Conservation (phyloP, 805 yeast species). For the Schwanniomyces polymorphus region DNA sequence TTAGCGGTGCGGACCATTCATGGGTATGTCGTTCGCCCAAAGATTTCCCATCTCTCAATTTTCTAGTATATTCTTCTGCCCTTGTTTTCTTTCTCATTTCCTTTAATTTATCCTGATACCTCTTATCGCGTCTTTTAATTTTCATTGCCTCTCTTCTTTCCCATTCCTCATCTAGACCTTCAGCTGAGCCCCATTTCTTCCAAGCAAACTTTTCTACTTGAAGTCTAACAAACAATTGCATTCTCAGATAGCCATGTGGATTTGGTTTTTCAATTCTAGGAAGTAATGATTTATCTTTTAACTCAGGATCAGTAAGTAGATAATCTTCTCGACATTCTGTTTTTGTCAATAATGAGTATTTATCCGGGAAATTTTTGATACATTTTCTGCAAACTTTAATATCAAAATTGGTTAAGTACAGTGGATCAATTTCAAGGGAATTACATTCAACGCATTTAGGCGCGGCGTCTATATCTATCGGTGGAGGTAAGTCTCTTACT, state of each 20-base stretch:
- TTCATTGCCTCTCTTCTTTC: conserved; percentile 74
- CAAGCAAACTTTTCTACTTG: conserved; percentile 94
- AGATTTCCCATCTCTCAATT: conserved; percentile 55
- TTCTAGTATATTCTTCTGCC: conserved; percentile 84
- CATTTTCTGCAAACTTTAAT: conserved; percentile 79
- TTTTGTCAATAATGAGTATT: conserved; percentile 86
- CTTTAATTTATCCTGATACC: conserved; percentile 71
- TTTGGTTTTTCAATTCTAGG: conserved; percentile 86
- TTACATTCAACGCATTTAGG: conserved; percentile 85
- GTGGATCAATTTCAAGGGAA: conserved; percentile 76
- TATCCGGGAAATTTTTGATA: conserved; percentile 72
- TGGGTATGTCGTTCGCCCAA: conserved; percentile 69
- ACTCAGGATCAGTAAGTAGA: conserved; percentile 89
- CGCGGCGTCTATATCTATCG: conserved; percentile 67
- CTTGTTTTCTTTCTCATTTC: conserved; percentile 91
- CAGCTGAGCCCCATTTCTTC: conserved; percentile 92
- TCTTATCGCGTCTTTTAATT: conserved; percentile 71
- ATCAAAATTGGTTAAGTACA: conserved; percentile 65
- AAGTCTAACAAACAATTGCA: conserved; percentile 87
- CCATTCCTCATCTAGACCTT: conserved; percentile 90
- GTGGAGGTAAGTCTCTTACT: conserved; percentile 64
- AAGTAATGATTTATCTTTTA: conserved; percentile 65
- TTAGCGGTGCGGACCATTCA: conserved; percentile 64
- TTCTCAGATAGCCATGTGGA: conserved; percentile 90
- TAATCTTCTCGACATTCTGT: conserved; percentile 95